Evolutionary conservation across 2,329 filamentous ascomycete genomes (phyloP), one percentile per base, ranked within the genome.

Genomic region (Juglanconis sp.): DNA sequence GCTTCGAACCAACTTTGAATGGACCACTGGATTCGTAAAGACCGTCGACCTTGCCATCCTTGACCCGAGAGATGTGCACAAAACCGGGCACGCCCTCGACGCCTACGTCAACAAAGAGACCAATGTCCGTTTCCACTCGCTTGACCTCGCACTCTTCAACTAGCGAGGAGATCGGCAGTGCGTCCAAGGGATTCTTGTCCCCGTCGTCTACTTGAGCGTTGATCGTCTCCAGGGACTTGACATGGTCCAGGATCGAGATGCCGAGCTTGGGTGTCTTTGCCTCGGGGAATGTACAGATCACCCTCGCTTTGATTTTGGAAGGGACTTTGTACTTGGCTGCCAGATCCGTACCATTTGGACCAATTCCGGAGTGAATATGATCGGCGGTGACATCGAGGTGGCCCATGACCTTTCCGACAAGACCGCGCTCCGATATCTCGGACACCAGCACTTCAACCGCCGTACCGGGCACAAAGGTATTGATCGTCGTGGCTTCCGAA

Each of bases 351-450:
- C 86, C 86, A 59, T 85, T 83, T 47, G 87, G 84, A 3, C 87
- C 90, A 54, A 85, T 84, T 40, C 92, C 92, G 13, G 92, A 96
- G 73, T 99, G 95, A 48, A 97, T 85, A 40, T 94, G 73, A 73
- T 99, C 95, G 17, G 94, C 92, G 1, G 92, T 97, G 10, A 91
- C 90, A 74, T 97, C 91, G 31, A 99, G 77, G 71, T 93, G 86
- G 15, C 95, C 96, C 82, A 99, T 90, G 49, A 98, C 85, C 73
- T 97, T 97, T 68, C 95, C 95, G 53, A 84, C 80, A 61, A 99
- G 76, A n/a, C 95, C 95, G 65, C 84, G 86, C 11, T 82, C 75
- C 10, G 87, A 86, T 13, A 90, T 85, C 51, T 95, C 89, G 2
- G 90, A 89, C 42, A 99, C 77, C 53, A 98, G 80, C 10, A 97